Conservation (phyloP, 2,329 filamentous ascomycete species). For the Aspergillus chevalieri region DNA sequence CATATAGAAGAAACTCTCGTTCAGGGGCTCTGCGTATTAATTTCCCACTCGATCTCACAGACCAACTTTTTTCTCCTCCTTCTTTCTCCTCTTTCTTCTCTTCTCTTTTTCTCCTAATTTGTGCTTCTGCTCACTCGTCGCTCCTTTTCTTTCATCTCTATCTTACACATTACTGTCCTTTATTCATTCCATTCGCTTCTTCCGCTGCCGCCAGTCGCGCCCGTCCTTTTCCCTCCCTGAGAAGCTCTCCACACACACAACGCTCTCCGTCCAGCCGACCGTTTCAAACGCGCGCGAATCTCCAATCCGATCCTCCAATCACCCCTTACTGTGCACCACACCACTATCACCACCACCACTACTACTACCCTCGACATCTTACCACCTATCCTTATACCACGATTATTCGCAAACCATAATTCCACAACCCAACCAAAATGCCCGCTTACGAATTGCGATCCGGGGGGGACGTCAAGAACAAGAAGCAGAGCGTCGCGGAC, state of each 20-base stretch:
- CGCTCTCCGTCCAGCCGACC: slow-evolving; percentile 1
- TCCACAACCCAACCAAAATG: slow-evolving; percentile 38
- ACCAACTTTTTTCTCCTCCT: slow-evolving; percentile 6
- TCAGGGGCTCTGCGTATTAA: not conserved
- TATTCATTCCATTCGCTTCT: slow-evolving; percentile 4
- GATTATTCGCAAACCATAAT: slow-evolving; percentile 7
- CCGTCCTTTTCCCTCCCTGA: not conserved
- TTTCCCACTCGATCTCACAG: slow-evolving; percentile 1
- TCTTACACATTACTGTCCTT: slow-evolving; percentile 10
- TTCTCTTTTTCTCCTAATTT: not conserved
- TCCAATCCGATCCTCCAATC: not conserved
- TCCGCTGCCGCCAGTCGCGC: slow-evolving; percentile 1
- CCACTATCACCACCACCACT: not conserved
- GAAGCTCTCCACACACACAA: slow-evolving; percentile 2
- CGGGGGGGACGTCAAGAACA: slow-evolving; percentile 67
- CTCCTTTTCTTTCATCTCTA: slow-evolving; percentile 10
- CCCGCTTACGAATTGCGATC: slow-evolving; percentile 61
- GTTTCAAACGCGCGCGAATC: slow-evolving; percentile 9
- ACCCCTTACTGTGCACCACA: not conserved
- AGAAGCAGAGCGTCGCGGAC: slow-evolving; percentile 99
- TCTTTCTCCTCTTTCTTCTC: slow-evolving; percentile 4
- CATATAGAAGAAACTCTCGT: not conserved
- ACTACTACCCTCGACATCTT: not conserved
- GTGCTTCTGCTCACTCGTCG: slow-evolving; percentile 11
- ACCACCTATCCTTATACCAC: slow-evolving; percentile 1